phyloP scores from a whole-genome alignment of 2,329 filamentous ascomycete genomes.

The Scorias spongiosa region DNA sequence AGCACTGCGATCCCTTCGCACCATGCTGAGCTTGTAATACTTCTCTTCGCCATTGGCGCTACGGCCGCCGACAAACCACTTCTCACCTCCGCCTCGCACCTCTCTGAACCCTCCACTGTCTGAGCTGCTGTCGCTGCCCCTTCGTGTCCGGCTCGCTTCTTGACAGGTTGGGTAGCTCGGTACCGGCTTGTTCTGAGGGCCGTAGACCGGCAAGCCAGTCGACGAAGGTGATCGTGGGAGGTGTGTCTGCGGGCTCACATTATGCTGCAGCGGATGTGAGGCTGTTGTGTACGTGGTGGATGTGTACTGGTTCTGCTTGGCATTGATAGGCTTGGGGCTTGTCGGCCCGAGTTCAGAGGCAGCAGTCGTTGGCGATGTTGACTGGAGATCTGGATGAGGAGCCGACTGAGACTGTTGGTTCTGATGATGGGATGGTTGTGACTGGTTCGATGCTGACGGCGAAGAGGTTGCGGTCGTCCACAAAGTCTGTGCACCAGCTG shows the following conservation, averaged over 20 bases:
- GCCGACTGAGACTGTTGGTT: conserved; percentile 2
- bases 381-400: conserved; percentile 2
- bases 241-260: conserved; percentile 22
- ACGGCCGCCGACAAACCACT: conserved; percentile 68
- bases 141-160: conserved; percentile 15
- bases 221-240: conserved; percentile 21
- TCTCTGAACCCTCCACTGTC: conserved; percentile 66
- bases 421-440: conserved; percentile 5
- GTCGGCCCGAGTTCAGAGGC: conserved; percentile 20
- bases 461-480: conserved; percentile 12
- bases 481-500: conserved; percentile 11
- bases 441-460: conserved; percentile 5
- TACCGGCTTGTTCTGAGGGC: conserved; percentile 19
- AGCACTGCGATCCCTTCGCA: conserved; percentile 56
- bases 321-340: conserved; percentile 32
- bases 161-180: conserved; percentile 18
- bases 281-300: conserved; percentile 9
- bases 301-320: conserved; percentile 24
- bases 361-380: not conserved
- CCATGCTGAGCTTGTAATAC: conserved; percentile 68
- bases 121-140: conserved; percentile 59
- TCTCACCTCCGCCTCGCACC: conserved; percentile 57
- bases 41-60: conserved; percentile 64
- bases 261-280: conserved; percentile 23
- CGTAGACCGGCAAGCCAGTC: conserved; percentile 18